Conservation (phyloP, 2,329 filamentous ascomycete species). For the Colletotrichum cereale region DNA sequence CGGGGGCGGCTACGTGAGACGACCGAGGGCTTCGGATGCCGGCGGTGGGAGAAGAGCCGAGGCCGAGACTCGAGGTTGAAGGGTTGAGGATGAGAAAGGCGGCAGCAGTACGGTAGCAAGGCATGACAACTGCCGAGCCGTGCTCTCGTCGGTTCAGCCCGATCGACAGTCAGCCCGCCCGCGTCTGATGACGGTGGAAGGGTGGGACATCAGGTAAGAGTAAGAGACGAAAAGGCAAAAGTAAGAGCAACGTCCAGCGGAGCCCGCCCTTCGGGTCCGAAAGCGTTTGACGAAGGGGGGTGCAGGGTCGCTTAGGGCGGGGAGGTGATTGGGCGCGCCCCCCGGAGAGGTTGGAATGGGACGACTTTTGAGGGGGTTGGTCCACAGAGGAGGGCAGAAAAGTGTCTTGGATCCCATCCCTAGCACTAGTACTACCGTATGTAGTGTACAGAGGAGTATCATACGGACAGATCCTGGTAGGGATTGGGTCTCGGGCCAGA, state of each 20-base stretch:
- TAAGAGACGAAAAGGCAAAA: not conserved
- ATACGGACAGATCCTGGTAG: not conserved
- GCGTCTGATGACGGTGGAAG: not conserved
- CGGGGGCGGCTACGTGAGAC: too few species aligned
- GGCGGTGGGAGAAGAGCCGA: conserved; percentile 2
- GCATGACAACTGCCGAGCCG: not conserved
- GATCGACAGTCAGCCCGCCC: not conserved
- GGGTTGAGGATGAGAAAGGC: not conserved
- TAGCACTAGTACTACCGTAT: too few species aligned
- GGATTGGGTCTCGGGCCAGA: conserved; percentile 11
- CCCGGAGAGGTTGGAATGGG: not conserved
- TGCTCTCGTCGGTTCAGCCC: not conserved
- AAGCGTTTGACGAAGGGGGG: conserved; percentile 11
- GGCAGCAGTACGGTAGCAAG: not conserved
- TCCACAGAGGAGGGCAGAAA: not conserved
- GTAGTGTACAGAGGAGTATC: too few species aligned
- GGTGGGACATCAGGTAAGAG: not conserved
- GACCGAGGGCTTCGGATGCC: conserved; percentile 11
- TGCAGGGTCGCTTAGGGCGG: not conserved
- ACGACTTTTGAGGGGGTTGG: not conserved
- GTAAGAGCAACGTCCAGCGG: not conserved
- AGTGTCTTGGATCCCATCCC: conserved; percentile 30
- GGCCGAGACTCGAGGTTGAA: not conserved
- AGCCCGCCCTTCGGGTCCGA: conserved; percentile 18
- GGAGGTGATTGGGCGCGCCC: not conserved